Evolutionary conservation across 768 basidiomycete genomes (phyloP).

Genomic region (Hydnomerulius pinastri): DNA sequence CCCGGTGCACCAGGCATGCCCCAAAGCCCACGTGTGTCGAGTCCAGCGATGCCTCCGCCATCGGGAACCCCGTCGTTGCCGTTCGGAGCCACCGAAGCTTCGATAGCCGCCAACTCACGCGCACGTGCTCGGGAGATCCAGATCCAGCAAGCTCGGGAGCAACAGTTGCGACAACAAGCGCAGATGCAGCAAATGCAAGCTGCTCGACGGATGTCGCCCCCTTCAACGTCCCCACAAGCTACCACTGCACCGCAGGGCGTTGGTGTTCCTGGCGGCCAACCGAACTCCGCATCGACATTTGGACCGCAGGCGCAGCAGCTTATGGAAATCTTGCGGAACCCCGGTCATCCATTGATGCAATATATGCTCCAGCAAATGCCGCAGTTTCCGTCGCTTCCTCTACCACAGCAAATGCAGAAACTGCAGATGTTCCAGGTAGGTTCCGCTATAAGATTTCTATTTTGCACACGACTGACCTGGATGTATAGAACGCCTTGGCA

Average conservation of each 20-base stretch:
- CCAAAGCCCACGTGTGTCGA: slow-evolving; percentile 36
- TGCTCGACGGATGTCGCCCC: slow-evolving; percentile 46
- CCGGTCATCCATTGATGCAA: slow-evolving; percentile 57
- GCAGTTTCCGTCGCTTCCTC: slow-evolving; percentile 51
- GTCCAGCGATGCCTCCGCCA: slow-evolving; percentile 32
- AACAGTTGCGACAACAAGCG: slow-evolving; percentile 34
- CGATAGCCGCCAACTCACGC: slow-evolving; percentile 33
- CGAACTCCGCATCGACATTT: slow-evolving; percentile 20
- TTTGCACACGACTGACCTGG: slow-evolving; percentile 5
- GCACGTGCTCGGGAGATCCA: slow-evolving; percentile 38
- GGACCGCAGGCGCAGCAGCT: slow-evolving; percentile 44
- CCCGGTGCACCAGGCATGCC: slow-evolving; percentile 17
- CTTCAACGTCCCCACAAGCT: slow-evolving; percentile 28
- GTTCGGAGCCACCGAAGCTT: slow-evolving; percentile 34
- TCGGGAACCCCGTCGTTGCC: slow-evolving; percentile 31
- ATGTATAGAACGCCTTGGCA: slow-evolving; percentile 15
- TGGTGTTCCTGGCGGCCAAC: slow-evolving; percentile 11
- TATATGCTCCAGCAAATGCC: slow-evolving; percentile 55
- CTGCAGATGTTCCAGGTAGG: slow-evolving; percentile 55
- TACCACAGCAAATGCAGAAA: slow-evolving; percentile 60
- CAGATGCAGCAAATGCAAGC: slow-evolving; percentile 37
- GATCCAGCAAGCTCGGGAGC: slow-evolving; percentile 36
- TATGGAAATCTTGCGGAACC: slow-evolving; percentile 52
- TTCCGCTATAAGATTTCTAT: background rate
- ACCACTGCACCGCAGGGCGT: slow-evolving; percentile 20